Evolutionary conservation across 1,284 basidiomycete genomes (phyloP).

Genomic region (Sparassis latifolia): DNA sequence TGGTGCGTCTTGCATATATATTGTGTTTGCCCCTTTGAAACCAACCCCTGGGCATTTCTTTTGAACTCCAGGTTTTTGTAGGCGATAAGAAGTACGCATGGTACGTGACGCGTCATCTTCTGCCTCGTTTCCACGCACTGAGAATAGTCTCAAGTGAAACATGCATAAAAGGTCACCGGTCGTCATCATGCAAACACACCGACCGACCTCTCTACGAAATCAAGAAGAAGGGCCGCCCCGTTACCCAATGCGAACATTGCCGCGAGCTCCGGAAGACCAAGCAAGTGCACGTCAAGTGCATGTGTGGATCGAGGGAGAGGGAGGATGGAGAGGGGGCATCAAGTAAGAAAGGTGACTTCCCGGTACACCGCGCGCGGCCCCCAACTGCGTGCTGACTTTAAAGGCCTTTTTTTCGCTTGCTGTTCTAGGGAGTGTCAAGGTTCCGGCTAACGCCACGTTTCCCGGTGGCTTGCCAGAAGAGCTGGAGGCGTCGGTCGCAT

Average conservation of each 20-base stretch:
- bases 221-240: slow-evolving; percentile 71
- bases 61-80: slow-evolving; percentile 53
- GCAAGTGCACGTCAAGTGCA: slow-evolving; percentile 63
- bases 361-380: slow-evolving; percentile 3
- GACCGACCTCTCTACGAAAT: slow-evolving; percentile 71
- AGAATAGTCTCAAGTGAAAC: not conserved
- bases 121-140: not conserved
- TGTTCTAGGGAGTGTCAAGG: slow-evolving; percentile 43
- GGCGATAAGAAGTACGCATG: slow-evolving; percentile 79
- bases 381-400: slow-evolving; percentile 32
- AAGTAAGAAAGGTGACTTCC: slow-evolving; percentile 46
- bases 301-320: slow-evolving; percentile 27
- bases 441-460: slow-evolving; percentile 62
- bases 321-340: not conserved
- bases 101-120: slow-evolving; percentile 32
- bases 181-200: slow-evolving; percentile 59
- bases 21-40: too few species aligned
- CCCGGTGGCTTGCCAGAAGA: slow-evolving; percentile 62
- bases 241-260: slow-evolving; percentile 71
- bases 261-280: slow-evolving; percentile 66
- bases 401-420: slow-evolving; percentile 30
- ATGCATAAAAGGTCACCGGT: slow-evolving; percentile 7
- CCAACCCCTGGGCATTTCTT: too few species aligned
- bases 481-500: slow-evolving; percentile 55
- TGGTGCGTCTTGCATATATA: too few species aligned